Percentiles rank a stretch among this genome's conserved stretches.
Conservation (phyloP, 306 rosid species). For the Quercus mongolica region DNA sequence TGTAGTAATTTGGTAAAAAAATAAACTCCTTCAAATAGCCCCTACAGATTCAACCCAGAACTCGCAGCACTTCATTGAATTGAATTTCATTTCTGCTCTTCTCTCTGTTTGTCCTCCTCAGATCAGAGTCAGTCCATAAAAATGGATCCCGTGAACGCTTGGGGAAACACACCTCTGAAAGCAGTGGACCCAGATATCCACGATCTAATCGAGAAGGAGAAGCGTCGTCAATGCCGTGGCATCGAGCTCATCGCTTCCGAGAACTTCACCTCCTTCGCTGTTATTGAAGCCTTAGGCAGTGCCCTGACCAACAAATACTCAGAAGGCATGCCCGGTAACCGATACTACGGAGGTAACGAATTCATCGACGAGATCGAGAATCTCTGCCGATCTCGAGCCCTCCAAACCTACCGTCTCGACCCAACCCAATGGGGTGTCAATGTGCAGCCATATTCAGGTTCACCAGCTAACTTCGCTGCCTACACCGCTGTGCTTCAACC, state of each 20-base stretch:
- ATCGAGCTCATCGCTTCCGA: conserved; percentile 94
- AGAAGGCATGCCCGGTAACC: conserved; percentile 88
- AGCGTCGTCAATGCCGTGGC: conserved; percentile 89
- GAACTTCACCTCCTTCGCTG: conserved; percentile 94
- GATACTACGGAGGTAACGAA: conserved; percentile 93
- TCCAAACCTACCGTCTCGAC: conserved; percentile 61
- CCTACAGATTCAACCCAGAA: too few relatives aligned
- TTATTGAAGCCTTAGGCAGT: conserved; percentile 85
- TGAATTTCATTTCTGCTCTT: neutral
- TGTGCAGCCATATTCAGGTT: conserved; percentile 90
- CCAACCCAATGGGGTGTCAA: conserved; percentile 77
- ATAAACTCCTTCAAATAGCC: too few relatives aligned
- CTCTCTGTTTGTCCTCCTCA: neutral
- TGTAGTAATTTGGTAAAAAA: too few relatives aligned
- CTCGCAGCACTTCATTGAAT: neutral
- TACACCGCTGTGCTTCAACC: conserved; percentile 91
- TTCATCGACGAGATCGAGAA: conserved; percentile 89
- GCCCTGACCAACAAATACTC: conserved; percentile 92
- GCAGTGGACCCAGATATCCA: conserved; percentile 75
- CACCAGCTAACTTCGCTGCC: conserved; percentile 94
- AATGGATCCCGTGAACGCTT: conserved; percentile 69
- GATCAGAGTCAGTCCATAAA: neutral
- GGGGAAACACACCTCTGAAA: conserved; percentile 70
- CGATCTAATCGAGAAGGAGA: conserved; percentile 86
- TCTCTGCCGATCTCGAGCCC: conserved; percentile 77